A percentile compares a stretch with the other conserved stretches of the same genome.
These are phyloP conservation scores for Phytophthora megakarya DNA, from an alignment of 352 stramenopile genomes.

Conservation along the genomic window DNA sequence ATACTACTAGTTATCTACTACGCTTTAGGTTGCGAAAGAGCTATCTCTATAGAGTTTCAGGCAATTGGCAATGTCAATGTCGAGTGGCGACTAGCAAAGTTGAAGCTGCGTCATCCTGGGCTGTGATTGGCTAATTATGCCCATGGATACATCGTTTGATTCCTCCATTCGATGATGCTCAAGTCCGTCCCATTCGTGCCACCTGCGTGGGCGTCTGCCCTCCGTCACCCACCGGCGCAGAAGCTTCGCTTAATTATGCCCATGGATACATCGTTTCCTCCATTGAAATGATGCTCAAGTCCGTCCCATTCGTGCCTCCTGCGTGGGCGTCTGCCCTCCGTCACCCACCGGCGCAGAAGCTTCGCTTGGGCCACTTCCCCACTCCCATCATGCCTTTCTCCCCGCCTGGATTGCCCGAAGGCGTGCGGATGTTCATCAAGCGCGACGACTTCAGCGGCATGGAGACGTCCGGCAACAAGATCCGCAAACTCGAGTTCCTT, in stretches of 20 bases:
- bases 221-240: constrained; percentile 48
- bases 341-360: constrained; percentile 49
- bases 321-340: constrained; percentile 62
- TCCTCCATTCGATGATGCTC: constrained; percentile 46
- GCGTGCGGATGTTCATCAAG: constrained; percentile 85
- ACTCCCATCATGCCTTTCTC: constrained; percentile 80
- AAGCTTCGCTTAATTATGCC: too few relatives aligned
- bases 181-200: constrained; percentile 62
- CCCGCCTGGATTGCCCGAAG: constrained; percentile 67
- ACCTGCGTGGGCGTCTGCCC: constrained; percentile 60
- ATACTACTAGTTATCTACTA: too few relatives aligned
- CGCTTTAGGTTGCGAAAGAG: too few relatives aligned
- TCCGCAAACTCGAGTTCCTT: constrained; percentile 96
- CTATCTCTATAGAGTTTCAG: too few relatives aligned
- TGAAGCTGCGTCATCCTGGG: constrained; percentile 6
- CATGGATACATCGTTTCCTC: background rate
- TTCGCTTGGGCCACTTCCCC: constrained; percentile 77
- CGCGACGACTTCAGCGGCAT: constrained; percentile 89
- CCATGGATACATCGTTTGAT: background rate
- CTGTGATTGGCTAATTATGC: constrained; percentile 26
- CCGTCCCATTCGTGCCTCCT: constrained; percentile 62
- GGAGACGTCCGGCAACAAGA: constrained; percentile 95
- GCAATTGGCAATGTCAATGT: too few relatives aligned
- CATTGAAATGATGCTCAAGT: constrained; percentile 54
- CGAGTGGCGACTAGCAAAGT: too few relatives aligned